Evolutionary conservation across 805 yeast genomes (phyloP).

Genomic region (Kuraishia cidri): DNA sequence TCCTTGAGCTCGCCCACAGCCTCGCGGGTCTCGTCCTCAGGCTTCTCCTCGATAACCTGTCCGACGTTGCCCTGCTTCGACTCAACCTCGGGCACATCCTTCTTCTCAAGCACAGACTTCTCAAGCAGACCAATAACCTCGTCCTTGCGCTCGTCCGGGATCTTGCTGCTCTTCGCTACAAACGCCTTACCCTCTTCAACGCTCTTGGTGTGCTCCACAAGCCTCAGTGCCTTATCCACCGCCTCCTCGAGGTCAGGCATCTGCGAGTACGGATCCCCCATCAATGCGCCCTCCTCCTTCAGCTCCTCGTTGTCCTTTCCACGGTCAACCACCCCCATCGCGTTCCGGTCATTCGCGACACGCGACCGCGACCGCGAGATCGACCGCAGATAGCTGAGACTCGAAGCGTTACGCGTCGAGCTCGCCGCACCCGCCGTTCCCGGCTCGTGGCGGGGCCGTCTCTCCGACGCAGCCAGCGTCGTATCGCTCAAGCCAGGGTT

Average conservation of each 20-base stretch:
- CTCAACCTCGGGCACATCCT: background rate
- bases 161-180: constrained; percentile 7
- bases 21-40: background rate
- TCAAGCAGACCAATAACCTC: constrained; percentile 2
- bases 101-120: background rate
- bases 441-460: constrained; percentile 27
- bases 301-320: constrained; percentile 25
- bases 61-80: constrained; percentile 14
- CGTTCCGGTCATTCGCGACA: constrained; percentile 23
- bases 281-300: constrained; percentile 48
- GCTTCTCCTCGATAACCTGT: constrained; percentile 7
- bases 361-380: constrained; percentile 60
- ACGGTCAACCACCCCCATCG: constrained; percentile 15
- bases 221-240: constrained; percentile 33
- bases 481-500: no score
- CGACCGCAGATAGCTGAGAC: constrained; percentile 51
- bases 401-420: constrained; percentile 20
- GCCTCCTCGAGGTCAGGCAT: constrained; percentile 41
- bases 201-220: constrained; percentile 13
- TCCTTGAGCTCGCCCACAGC: background rate
- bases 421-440: constrained; percentile 11
- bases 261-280: constrained; percentile 40
- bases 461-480: constrained; percentile 32
- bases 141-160: constrained; percentile 8
- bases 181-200: constrained; percentile 10